Percentiles rank a stretch among this genome's conserved stretches.
Conservation (phyloP, 2,329 filamentous ascomycete genomes). For the Aureobasidium pullulans region DNA sequence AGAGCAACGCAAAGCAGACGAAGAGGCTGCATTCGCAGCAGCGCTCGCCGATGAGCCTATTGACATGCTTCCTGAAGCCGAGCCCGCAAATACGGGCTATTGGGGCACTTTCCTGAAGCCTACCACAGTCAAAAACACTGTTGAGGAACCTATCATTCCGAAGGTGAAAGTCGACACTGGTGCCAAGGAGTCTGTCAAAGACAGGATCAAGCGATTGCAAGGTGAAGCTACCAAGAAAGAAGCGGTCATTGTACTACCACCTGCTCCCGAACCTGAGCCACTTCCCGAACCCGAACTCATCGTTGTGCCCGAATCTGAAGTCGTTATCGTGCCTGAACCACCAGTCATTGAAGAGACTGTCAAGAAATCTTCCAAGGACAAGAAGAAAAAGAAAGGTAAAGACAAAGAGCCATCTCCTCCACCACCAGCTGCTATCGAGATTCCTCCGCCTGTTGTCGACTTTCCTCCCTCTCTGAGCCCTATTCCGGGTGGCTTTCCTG, state of each 20-base stretch:
- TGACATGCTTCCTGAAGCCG: constrained; percentile 27
- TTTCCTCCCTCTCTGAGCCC: constrained; percentile 29
- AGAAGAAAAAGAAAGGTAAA: constrained; percentile 18
- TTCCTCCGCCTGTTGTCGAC: constrained; percentile 13
- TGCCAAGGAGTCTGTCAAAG: constrained; percentile 42
- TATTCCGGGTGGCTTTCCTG: constrained; percentile 40
- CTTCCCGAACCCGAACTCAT: constrained; percentile 24
- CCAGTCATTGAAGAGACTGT: constrained; percentile 11
- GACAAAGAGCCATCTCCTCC: constrained; percentile 10
- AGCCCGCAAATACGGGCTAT: constrained; percentile 33
- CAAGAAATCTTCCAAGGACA: constrained; percentile 16
- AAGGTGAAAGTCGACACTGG: constrained; percentile 36
- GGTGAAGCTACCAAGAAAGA: constrained; percentile 24
- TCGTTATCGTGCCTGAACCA: not conserved
- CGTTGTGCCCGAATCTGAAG: constrained; percentile 7
- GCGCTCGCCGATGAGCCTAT: constrained; percentile 28
- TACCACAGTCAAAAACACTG: constrained; percentile 35
- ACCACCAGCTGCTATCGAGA: not conserved
- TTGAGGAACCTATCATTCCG: constrained; percentile 36
- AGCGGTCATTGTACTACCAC: constrained; percentile 8
- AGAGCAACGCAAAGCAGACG: constrained; percentile 27
- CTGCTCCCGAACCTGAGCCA: constrained; percentile 19
- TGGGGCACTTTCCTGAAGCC: constrained; percentile 40
- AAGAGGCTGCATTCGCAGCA: constrained; percentile 28
- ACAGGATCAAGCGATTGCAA: constrained; percentile 44